phyloP scores from a whole-genome alignment of 495 filamentous ascomycete species.

The Penicillium antarcticum region DNA sequence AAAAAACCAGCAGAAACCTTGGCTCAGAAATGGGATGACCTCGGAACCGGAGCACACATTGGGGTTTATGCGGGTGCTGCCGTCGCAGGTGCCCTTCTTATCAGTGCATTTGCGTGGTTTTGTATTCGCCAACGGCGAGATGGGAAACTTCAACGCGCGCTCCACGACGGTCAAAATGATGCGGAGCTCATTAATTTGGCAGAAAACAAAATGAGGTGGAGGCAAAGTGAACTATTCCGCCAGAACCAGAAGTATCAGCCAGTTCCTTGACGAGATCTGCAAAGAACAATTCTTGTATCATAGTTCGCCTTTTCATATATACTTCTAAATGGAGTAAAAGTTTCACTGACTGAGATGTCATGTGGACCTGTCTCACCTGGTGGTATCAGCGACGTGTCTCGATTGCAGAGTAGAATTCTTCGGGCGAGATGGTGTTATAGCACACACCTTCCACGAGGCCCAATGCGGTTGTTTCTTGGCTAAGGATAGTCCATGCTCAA shows the following conservation, averaged over 20 bases:
- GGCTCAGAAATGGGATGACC: conserved; percentile 54
- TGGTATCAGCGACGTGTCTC: too few relatives aligned
- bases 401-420: too few relatives aligned
- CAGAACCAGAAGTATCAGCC: conserved; percentile 9
- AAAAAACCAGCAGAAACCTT: conserved; percentile 37
- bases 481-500: too few relatives aligned
- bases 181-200: conserved; percentile 8
- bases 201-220: conserved; percentile 9
- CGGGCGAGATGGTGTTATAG: too few relatives aligned
- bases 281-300: neutral
- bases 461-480: too few relatives aligned
- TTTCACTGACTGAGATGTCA: too few relatives aligned
- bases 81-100: conserved; percentile 3
- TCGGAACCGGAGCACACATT: conserved; percentile 47
- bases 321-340: neutral
- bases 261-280: neutral
- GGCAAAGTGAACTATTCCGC: conserved; percentile 9
- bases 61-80: conserved; percentile 15
- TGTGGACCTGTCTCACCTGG: too few relatives aligned
- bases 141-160: conserved; percentile 16
- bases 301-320: neutral
- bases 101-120: conserved; percentile 9
- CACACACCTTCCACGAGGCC: too few relatives aligned
- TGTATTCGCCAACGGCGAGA: conserved; percentile 12
- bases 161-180: conserved; percentile 10